A percentile compares a stretch with the other conserved stretches of the same genome.
Evolutionary conservation across 1,284 basidiomycete species (phyloP).

Genomic region (Sporisorium sorghi): DNA sequence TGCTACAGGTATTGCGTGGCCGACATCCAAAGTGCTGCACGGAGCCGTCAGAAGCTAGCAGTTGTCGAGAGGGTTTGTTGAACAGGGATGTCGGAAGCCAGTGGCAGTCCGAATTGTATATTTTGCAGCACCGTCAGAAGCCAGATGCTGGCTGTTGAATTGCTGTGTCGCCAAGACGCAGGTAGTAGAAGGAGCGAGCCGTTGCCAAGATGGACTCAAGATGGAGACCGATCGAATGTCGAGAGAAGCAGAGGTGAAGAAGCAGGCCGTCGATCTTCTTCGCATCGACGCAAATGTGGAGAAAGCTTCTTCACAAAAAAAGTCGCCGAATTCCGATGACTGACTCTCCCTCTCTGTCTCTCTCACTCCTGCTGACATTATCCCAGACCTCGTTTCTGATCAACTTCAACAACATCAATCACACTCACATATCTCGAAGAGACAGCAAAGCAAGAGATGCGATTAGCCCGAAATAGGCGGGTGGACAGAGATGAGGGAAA

Average conservation of each 20-base stretch:
- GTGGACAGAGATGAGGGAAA: not conserved
- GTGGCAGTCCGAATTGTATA: too few species aligned
- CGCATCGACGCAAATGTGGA: slow-evolving; percentile 15
- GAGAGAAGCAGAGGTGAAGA: not conserved
- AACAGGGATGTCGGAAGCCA: too few species aligned
- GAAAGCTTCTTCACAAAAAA: not conserved
- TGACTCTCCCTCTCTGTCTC: not conserved
- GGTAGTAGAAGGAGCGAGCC: too few species aligned
- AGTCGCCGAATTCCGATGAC: slow-evolving; percentile 18
- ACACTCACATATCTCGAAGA: not conserved
- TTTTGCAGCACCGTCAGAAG: too few species aligned
- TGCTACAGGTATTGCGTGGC: too few species aligned
- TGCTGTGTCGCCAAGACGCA: too few species aligned
- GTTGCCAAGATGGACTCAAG: too few species aligned
- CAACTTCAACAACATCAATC: not conserved
- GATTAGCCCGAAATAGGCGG: not conserved
- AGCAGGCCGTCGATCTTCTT: not conserved
- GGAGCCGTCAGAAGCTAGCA: too few species aligned
- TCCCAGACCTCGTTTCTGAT: not conserved
- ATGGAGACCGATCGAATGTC: too few species aligned
- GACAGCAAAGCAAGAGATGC: slow-evolving; percentile 6
- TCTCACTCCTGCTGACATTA: slow-evolving; percentile 16
- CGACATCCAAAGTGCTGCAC: too few species aligned
- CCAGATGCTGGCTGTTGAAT: too few species aligned
- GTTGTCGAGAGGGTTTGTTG: too few species aligned